Evolutionary conservation across 148 eudicot genomes (phyloP).

Genomic region (Arctostaphylos glauca): DNA sequence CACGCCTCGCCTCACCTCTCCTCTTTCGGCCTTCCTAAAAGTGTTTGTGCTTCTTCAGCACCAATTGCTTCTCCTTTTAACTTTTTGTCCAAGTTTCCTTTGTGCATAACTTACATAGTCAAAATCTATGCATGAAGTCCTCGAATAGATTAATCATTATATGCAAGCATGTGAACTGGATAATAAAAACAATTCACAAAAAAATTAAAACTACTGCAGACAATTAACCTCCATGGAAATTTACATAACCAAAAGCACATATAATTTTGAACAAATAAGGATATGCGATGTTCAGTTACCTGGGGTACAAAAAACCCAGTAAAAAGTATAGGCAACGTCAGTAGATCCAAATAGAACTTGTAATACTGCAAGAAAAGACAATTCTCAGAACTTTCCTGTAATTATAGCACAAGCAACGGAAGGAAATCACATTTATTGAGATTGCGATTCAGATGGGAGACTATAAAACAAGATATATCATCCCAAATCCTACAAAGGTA

Average conservation of each 20-base stretch:
- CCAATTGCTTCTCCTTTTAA: not conserved
- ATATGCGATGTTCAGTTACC: conserved; percentile 38
- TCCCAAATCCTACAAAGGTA: not conserved
- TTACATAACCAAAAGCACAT: conserved; percentile 1
- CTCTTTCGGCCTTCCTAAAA: not conserved
- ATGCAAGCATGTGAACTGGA: not conserved
- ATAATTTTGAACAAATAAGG: not conserved
- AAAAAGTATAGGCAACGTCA: conserved; percentile 63
- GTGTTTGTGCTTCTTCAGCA: not conserved
- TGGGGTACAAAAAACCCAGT: conserved; percentile 68
- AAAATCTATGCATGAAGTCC: conserved; percentile 1
- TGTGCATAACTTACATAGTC: not conserved
- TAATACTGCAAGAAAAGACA: conserved; percentile 48
- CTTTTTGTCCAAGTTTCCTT: not conserved
- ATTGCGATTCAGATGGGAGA: not conserved
- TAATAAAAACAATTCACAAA: not conserved
- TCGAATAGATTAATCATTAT: not conserved
- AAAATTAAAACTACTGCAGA: not conserved
- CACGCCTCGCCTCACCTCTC: no score
- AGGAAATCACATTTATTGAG: not conserved
- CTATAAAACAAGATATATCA: not conserved
- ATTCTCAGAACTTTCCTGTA: conserved; percentile 18
- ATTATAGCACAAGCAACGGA: conserved; percentile 5
- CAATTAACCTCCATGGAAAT: not conserved
- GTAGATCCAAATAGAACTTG: conserved; percentile 53